Conservation (phyloP, 2,329 filamentous ascomycete species). For the Alternaria sp. region DNA sequence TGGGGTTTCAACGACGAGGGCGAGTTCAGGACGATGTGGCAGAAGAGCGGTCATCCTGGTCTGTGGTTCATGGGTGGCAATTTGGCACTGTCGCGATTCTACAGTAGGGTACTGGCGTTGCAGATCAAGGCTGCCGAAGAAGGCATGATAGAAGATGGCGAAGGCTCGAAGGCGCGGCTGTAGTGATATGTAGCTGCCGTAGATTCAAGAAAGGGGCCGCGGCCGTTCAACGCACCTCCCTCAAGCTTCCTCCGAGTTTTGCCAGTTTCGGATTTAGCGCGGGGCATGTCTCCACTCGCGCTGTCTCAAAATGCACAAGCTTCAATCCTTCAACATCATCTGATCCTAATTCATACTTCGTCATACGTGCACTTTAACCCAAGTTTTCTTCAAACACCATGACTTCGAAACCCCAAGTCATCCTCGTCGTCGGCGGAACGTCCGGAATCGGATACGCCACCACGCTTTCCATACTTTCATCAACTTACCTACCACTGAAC, state of each 20-base stretch:
- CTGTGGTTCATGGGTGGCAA: constrained; percentile 57
- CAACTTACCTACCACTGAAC: constrained; percentile 5
- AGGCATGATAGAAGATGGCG: constrained; percentile 16
- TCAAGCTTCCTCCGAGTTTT: background rate
- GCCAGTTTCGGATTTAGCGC: constrained; percentile 11
- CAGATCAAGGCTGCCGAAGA: constrained; percentile 54
- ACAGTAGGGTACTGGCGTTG: constrained; percentile 54
- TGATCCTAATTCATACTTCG: background rate
- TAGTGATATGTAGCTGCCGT: background rate
- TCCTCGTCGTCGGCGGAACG: constrained; percentile 34
- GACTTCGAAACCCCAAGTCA: constrained; percentile 19
- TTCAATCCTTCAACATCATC: constrained; percentile 4
- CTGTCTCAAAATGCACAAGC: constrained; percentile 12
- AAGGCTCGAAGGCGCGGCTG: background rate
- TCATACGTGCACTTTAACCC: background rate
- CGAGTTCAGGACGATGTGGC: constrained; percentile 54
- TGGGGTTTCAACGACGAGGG: constrained; percentile 57
- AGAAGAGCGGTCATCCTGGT: constrained; percentile 42
- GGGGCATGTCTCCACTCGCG: constrained; percentile 9
- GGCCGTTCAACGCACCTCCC: background rate
- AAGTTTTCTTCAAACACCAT: background rate
- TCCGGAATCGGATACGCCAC: constrained; percentile 30
- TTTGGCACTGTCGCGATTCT: constrained; percentile 55
- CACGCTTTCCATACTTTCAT: constrained; percentile 19
- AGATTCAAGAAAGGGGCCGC: background rate